Evolutionary conservation across 179 eudicot species (phyloP).

Genomic region (Actinidia arguta): DNA sequence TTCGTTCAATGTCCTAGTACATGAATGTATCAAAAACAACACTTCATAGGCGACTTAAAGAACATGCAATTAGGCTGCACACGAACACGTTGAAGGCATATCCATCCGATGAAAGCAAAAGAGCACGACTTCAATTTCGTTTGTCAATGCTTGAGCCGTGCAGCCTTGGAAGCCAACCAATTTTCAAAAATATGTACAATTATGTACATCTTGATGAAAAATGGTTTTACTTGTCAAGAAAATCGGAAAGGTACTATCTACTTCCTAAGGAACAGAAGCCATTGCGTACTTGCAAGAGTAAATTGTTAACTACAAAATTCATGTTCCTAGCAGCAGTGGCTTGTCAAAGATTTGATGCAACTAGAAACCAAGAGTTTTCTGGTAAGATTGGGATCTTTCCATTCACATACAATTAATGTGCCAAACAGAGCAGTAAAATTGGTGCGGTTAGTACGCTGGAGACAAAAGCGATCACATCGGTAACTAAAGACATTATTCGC

Average conservation of each 20-base stretch:
- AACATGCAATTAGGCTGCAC: background rate
- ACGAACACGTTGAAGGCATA: background rate
- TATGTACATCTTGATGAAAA: background rate
- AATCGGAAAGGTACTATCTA: too few relatives aligned
- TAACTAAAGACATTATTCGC: conserved; percentile 17
- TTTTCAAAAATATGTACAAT: background rate
- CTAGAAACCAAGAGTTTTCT: conserved; percentile 14
- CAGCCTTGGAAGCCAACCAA: background rate
- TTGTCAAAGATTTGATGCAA: conserved; percentile 23
- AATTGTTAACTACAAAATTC: conserved; percentile 4
- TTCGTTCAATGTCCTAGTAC: background rate
- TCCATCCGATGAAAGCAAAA: background rate
- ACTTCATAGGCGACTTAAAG: background rate
- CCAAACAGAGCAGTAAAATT: conserved; percentile 10
- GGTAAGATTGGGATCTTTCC: conserved; percentile 19
- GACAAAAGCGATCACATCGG: conserved; percentile 16
- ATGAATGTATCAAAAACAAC: background rate
- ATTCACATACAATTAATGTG: background rate
- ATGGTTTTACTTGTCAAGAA: conserved; percentile 18
- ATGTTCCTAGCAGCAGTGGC: conserved; percentile 26
- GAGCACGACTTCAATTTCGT: background rate
- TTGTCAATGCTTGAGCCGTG: background rate
- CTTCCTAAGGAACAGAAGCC: conserved; percentile 1
- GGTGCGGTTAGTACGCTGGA: background rate
- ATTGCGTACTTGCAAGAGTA: background rate